Evolutionary conservation across 2,329 filamentous ascomycete species (phyloP), one percentile per base, ranked within the genome.

Genomic region (Pseudogymnoascus sp.): DNA sequence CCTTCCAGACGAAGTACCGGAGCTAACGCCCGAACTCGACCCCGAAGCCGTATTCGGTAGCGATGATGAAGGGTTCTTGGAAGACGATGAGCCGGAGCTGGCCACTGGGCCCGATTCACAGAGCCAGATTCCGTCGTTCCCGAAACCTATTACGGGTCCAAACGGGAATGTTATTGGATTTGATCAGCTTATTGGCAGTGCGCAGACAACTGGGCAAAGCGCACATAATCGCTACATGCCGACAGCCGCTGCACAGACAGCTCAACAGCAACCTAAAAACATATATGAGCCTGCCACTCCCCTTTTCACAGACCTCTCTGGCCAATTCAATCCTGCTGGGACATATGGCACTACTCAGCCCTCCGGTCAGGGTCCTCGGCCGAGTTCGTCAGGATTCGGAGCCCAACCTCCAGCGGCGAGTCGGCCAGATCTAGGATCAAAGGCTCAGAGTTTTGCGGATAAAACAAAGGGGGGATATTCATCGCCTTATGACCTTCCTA

Each of bases 401-500:
- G 35, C 53, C 13, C 67, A 72, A 61, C 73, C 77, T 16, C 72
- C 76, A 59, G 63, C 65, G 60, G 61, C 42, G 33, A 60, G 60
- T 19, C 37, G 10, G 44, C 80, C 80, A n/a, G 77, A 82, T 66
- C 69, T 82, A 69, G 67, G 67, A 64, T 75, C 76, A 31, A 86
- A 86, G 75, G 80, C 85, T 0, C 86, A 96, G 73, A 97, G 93
- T 75, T 99, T 96, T 75, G 91, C 84, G 5, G 89, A 93, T 74
- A 96, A 96, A 74, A 80, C 91, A 2, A 97, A 96, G 76, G 90
- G 90, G 63, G 93, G 93, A 6, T 99, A 99, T 73, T 83, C 88
- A 59, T 97, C 93, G 19, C 95, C 95, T 0, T 99, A 97, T 70
- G 96, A 99, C 76, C 80, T 99, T 19, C 95, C 95, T 3, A 90